These are phyloP conservation scores for Gossypium schwendimanii DNA, from an alignment of 441 rosid genomes.

Conservation along the genomic window DNA sequence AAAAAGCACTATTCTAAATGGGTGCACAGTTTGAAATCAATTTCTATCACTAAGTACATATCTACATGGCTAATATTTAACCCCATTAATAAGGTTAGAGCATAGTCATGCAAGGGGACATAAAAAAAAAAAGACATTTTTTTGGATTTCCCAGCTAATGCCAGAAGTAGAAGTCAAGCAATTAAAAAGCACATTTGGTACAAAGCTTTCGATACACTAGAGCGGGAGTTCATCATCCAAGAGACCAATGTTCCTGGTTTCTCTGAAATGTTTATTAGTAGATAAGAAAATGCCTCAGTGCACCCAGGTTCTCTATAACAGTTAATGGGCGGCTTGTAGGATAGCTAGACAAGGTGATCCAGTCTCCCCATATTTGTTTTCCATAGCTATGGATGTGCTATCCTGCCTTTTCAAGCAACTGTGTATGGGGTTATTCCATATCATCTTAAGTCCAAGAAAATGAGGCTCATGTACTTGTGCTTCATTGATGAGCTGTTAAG, in stretches of 20 bases:
- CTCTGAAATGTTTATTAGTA: background rate
- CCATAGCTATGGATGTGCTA: background rate
- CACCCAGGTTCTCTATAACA: background rate
- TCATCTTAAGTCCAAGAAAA: background rate
- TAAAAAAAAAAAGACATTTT: background rate
- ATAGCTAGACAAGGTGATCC: background rate
- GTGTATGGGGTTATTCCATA: background rate
- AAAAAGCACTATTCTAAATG: background rate
- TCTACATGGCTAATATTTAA: background rate
- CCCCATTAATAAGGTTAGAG: background rate
- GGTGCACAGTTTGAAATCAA: background rate
- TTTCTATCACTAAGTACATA: background rate
- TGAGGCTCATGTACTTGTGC: background rate
- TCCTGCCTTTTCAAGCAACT: background rate
- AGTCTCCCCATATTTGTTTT: background rate
- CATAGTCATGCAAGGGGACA: background rate
- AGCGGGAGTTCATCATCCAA: background rate
- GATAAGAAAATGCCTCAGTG: background rate
- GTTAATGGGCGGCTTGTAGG: background rate
- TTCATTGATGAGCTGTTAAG: background rate
- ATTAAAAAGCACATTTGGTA: background rate
- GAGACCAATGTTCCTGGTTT: background rate
- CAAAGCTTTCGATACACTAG: background rate
- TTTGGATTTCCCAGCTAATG: background rate
- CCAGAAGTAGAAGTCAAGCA: background rate